Evolutionary conservation across 805 yeast genomes (phyloP), one percentile per base, ranked within the genome.

Genomic region (Candida orba): DNA sequence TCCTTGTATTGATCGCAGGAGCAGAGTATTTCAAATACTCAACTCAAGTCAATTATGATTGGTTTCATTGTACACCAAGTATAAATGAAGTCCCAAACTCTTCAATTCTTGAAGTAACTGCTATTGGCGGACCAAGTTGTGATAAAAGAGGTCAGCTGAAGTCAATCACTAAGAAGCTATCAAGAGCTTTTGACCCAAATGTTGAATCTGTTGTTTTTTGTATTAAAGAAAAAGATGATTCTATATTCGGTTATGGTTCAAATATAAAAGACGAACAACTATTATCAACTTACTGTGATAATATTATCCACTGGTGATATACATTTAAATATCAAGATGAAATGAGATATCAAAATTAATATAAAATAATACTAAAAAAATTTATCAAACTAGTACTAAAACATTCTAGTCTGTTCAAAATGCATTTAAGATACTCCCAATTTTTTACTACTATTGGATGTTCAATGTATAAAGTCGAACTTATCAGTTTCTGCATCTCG

Each of bases 71-170:
- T 46, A 68, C 71, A 12, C 65, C 71, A 13, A 20, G 22, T 20
- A 20, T 20, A 20, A 20, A 20, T 20, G 22, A 20, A 9, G 46
- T 51, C 9, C 55, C 57, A 14, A 45, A 54, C 22, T 52, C 59
- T 6, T 60, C 65, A 2, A 57, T 64, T 10, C 47, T 56, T 10
- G 60, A 59, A 37, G 47, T 66, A 27, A 64, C 57, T 44, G 64
- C 72, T 8, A 53, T 57, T 18, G 74, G 74, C 36, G 73, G 74
- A 1, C 67, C 70, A 32, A 59, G 67, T 37, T 69, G 74, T 55
- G 74, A 69, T 44, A 65, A 63, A 39, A 63, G 74, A 51, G 74
- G 72, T 10, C 69, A 68, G 42, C 52, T 61, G 29, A 68, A 68
- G 46, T 58, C 68, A 1, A 58, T 69, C 24, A 56, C 66, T 9